Evolutionary conservation across 208 protist species (phyloP), one percentile per base, ranked within the genome.

Genomic region (Wallacemonas sp.): DNA sequence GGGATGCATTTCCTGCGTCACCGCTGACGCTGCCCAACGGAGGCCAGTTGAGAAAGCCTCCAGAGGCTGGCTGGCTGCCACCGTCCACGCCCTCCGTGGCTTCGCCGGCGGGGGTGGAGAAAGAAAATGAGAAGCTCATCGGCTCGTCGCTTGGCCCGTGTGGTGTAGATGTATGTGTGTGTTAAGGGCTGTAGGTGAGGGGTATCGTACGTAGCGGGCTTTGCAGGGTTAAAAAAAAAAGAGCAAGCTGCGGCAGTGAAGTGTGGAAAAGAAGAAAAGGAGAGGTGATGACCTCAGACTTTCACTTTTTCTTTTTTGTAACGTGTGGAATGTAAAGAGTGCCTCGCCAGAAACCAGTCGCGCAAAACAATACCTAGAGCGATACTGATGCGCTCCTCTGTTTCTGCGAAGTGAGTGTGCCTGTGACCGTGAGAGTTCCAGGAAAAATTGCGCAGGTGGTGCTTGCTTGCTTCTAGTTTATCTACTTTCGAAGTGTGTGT

Each of bases 71-170:
- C 7, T 25, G 5, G 44, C 44, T 49, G 20, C 44, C 44, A 26
- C 7, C 44, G 1, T 25, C 44, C 5, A 23, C 44, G 7, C 44
- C 20, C 44, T 49, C 44, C 5, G 5, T 16, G 7, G 5, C 20
- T 10, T 12, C 10, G 44, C 44, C 20, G 7, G 44, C 20, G 18
- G 44, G 44, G 44, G 7, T 18, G 11, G 52, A 59, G 18, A 59
- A 11, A 26, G 52, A 36, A 23, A 59, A 41, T 4, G 52, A 59
- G 20, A 59, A 59, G 31, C n/a, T 59, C 52, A 59, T 59, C 4
- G 3, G 8, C n/a, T 44, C 52, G 7, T 41, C 10, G 0, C 14
- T 41, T 41, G n/a, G n/a, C n/a, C n/a, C n/a, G n/a, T n/a, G n/a
- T n/a, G n/a, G n/a, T n/a, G n/a, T n/a, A n/a, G n/a, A n/a, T 41